phyloP scores from a whole-genome alignment of 2,329 filamentous ascomycete species.

The Fusarium sp. region DNA sequence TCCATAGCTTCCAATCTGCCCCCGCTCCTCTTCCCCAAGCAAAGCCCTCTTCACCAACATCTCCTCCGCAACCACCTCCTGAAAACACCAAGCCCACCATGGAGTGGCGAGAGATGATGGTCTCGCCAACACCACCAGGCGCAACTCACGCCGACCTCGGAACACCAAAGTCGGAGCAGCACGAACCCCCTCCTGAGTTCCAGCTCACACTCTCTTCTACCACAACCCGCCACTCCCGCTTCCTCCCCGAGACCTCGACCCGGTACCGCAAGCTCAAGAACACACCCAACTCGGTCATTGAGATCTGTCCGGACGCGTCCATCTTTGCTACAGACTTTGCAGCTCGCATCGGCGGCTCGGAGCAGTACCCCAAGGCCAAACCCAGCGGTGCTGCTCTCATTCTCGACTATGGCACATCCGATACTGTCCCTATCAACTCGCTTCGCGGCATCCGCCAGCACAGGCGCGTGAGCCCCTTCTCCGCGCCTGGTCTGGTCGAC shows the following conservation, averaged over 20 bases:
- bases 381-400: constrained; percentile 91
- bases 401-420: constrained; percentile 87
- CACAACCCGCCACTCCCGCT: constrained; percentile 82
- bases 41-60: constrained; percentile 40
- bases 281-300: constrained; percentile 75
- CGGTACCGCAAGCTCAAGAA: constrained; percentile 81
- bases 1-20: constrained; percentile 90
- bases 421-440: constrained; percentile 84
- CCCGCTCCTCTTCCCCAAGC: constrained; percentile 47
- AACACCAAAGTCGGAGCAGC: constrained; percentile 61
- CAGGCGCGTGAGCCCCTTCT: constrained; percentile 79
- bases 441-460: constrained; percentile 88
- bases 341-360: constrained; percentile 78
- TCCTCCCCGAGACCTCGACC: constrained; percentile 82
- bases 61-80: constrained; percentile 50
- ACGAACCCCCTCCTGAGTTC: constrained; percentile 77
- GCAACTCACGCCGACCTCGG: constrained; percentile 63
- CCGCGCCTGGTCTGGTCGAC: constrained; percentile 82
- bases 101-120: constrained; percentile 86
- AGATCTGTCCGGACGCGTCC: constrained; percentile 88
- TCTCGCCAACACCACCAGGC: constrained; percentile 70
- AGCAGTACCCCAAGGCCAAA: constrained; percentile 61
- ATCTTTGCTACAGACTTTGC: constrained; percentile 85
- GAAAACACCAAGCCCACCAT: constrained; percentile 51
- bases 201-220: constrained; percentile 80